Percentiles rank a stretch among this genome's conserved stretches.
Conservation (phyloP, 768 basidiomycete genomes). For the Amanita rubescens region DNA sequence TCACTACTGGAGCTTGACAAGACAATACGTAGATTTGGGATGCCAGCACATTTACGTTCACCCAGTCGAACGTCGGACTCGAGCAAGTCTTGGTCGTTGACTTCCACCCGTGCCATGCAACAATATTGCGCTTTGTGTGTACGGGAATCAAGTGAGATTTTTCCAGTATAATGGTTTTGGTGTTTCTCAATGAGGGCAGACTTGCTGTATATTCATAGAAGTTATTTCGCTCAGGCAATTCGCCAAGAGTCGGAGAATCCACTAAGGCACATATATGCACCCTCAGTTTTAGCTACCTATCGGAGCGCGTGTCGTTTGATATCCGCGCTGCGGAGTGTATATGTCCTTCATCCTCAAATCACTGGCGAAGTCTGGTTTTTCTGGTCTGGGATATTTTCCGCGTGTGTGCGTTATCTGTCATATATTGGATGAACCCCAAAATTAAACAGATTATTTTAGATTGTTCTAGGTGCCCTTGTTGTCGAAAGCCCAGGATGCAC, state of each 20-base stretch:
- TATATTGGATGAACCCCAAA: conserved; percentile 11
- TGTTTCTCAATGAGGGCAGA: conserved; percentile 18
- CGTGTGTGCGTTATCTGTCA: conserved; percentile 31
- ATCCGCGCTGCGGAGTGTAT: conserved; percentile 30
- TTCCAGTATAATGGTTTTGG: neutral
- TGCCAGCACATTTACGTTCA: conserved; percentile 36
- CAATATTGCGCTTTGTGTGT: conserved; percentile 35
- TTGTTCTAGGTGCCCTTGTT: conserved; percentile 39
- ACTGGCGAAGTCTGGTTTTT: conserved; percentile 38
- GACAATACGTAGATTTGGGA: conserved; percentile 41
- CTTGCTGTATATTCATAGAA: conserved; percentile 39
- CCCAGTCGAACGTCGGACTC: conserved; percentile 25
- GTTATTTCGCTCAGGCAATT: conserved; percentile 42
- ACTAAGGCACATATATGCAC: conserved; percentile 34
- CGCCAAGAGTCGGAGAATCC: conserved; percentile 34
- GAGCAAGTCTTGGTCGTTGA: conserved; percentile 30
- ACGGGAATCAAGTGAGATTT: conserved; percentile 38
- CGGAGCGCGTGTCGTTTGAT: conserved; percentile 38
- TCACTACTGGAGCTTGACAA: conserved; percentile 42
- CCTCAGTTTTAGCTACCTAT: conserved; percentile 38
- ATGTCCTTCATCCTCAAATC: conserved; percentile 25
- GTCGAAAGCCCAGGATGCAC: conserved; percentile 38
- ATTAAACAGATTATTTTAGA: conserved; percentile 20
- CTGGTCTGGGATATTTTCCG: conserved; percentile 43
- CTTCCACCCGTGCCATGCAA: conserved; percentile 33